Base-by-base conservation (phyloP, 2,329 filamentous ascomycete species). In the Pseudogymnoascus sp. region DNA sequence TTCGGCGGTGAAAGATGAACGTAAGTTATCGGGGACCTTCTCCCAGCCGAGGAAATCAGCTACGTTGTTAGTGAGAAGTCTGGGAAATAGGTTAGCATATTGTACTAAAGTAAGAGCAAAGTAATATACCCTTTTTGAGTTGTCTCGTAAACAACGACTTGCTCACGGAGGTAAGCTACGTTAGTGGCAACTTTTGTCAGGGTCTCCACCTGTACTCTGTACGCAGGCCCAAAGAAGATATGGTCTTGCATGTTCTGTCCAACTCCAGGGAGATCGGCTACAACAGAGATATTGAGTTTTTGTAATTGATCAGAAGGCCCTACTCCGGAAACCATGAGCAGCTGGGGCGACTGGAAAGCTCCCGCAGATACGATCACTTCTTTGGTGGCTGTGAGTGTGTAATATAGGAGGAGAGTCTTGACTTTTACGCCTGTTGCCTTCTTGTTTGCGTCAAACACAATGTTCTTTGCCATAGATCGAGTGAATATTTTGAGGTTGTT, bases 281-380 rank as follows among this genome's bases (percentile, higher is more conserved):
- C 64, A 2, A 80, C 68, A 0, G 75, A 69, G 40, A 83, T 82
- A 21, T 76, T 70, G 63, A 79, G 75, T 26, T 73, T 69, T n/a
- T 75, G 63, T 2, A 84, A 74, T 51, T 80, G 75, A 1, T 73
- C 69, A 1, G 73, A 74, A 0, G 78, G 76, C 0, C 80, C 80
- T 31, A 83, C 74, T 12, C 80, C 80, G 47, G 76, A 79, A 0
- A 82, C 76, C 71, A 80, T 78, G 7, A 83, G 75, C 4, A 82
- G 75, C 67, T 83, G 80, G 0, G 80, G 80, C 3, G 78, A 77
- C 70, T 81, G 80, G 69, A 81, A 81, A 3, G 77, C 73, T n/a
- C 67, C 67, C 14, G 61, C 61, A 39, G 61, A 39, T 26, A 66
- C 14, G 23, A 66, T 65, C 6, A 70, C 66, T 18, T 70, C 68